Conservation (phyloP, 73 alveolate genomes). For the Breviolum minutum region DNA sequence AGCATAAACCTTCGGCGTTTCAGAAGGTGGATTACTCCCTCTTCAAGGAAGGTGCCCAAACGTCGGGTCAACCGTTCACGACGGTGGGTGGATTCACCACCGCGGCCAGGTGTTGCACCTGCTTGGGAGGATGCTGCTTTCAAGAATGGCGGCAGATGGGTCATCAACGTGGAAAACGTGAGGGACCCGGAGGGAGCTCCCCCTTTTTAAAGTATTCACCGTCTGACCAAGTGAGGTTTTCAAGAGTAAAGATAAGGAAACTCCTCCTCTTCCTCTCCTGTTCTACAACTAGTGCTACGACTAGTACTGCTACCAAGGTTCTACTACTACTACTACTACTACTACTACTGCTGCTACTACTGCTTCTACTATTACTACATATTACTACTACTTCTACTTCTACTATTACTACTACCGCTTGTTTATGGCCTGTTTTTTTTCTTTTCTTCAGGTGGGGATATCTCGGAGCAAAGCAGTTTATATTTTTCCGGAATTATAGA, state of each 20-base stretch:
- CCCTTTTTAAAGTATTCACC: too few species aligned
- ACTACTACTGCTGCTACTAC: background rate
- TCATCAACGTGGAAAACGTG: conserved; percentile 64
- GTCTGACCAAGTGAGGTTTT: background rate
- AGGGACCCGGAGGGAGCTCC: background rate
- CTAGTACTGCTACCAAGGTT: too few species aligned
- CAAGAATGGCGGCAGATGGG: conserved; percentile 84
- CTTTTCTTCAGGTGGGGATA: too few species aligned
- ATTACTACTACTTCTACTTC: too few species aligned
- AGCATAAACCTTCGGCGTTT: conserved; percentile 38
- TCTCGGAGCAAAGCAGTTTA: too few species aligned
- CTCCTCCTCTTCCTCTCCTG: too few species aligned
- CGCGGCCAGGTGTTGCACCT: conserved; percentile 55
- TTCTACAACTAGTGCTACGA: too few species aligned
- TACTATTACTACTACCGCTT: too few species aligned
- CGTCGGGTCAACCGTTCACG: background rate
- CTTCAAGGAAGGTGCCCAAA: conserved; percentile 34
- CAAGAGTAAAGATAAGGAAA: background rate
- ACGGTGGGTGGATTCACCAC: background rate
- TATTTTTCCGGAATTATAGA: too few species aligned
- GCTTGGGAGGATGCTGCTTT: conserved; percentile 92
- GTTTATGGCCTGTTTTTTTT: too few species aligned
- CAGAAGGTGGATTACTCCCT: conserved; percentile 79
- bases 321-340: too few species aligned
- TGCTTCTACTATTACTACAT: too few species aligned